These are phyloP conservation scores for Misopates orontium DNA, from an alignment of 257 asterid genomes.

Conservation along the genomic window DNA sequence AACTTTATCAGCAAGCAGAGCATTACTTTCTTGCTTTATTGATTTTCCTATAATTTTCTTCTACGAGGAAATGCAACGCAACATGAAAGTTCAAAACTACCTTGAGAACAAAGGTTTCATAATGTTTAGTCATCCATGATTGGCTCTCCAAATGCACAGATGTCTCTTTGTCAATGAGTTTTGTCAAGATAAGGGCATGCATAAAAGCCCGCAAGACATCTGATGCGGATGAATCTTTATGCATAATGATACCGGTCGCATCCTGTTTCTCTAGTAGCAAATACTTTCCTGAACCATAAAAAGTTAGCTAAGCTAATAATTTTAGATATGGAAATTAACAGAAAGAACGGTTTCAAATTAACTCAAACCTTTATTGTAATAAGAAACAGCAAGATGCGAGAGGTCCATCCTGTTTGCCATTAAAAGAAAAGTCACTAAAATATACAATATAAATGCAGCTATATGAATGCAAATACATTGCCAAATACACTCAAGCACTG, in stretches of 20 bases:
- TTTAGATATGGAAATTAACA: conserved; percentile 17
- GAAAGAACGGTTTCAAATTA: conserved; percentile 14
- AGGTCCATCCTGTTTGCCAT: conserved; percentile 59
- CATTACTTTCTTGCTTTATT: background rate
- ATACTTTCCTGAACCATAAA: conserved; percentile 56
- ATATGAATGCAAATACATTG: background rate
- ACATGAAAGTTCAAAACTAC: conserved; percentile 35
- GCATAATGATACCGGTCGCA: conserved; percentile 52
- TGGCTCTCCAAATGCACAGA: conserved; percentile 59
- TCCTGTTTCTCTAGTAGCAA: conserved; percentile 53
- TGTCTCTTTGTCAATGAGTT: conserved; percentile 41
- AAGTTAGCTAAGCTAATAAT: conserved; percentile 21
- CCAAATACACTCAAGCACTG: conserved; percentile 7
- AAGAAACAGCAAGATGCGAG: conserved; percentile 54
- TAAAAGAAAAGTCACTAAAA: conserved; percentile 23
- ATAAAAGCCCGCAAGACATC: conserved; percentile 72
- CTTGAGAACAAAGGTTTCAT: conserved; percentile 53
- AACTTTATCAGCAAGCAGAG: background rate
- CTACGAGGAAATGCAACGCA: background rate
- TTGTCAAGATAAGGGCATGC: conserved; percentile 74
- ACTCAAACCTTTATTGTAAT: conserved; percentile 66
- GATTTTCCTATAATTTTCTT: background rate
- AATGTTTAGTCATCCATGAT: conserved; percentile 78
- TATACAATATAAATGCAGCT: conserved; percentile 12
- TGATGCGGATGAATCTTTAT: conserved; percentile 69